Base-by-base conservation (phyloP, 2,329 filamentous ascomycete species). In the Metarhizium humberi region DNA sequence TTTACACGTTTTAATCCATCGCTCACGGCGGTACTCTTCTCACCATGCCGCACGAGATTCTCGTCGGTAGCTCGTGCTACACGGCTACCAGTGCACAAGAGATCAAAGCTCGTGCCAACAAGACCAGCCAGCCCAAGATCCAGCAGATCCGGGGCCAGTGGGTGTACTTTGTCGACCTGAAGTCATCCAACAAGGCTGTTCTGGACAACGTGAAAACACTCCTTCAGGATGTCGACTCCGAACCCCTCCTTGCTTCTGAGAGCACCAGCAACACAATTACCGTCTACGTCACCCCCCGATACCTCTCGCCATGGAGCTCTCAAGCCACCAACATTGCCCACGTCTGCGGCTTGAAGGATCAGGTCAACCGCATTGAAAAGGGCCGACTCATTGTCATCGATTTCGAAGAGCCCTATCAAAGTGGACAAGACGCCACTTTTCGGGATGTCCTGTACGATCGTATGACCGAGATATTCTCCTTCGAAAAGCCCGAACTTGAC, bases 291-390 rank as follows among this genome's bases (percentile, higher is more conserved):
- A 84, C 81, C 50, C 92, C 92, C 20, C 83, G 92, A 61, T 88
- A 88, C 64, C 92, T 95, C 62, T 96, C 92, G 45, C 94, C 94
- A 68, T 99, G 94, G 94, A 96, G 91, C 73, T 96, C 92, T 55
- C 92, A 96, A 71, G 92, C 92, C 32, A 96, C 92, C 50, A 92
- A 85, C 68, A 96, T 97, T 69, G 88, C 92, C 54, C 85, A 94
- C 61, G 92, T 96, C 36, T 97, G 92, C 68, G 92, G 89, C 30
- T 76, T 97, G 57, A 82, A 85, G 62, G 75, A 80, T 46, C 72
- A 82, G 53, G 79, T 87, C 34, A 81, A 86, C 67, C 86, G 92
- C 56, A 88, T 97, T 62, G 94, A 99, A 74, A 84, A 91, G 62
- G 94, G 92, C 53, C 83, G 94, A 64, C 80, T 87, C 63, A 79